A percentile compares a stretch with the other conserved stretches of the same genome.
These are phyloP conservation scores for Rhododendron ovatum DNA, from an alignment of 148 eudicot species.

Conservation along the genomic window DNA sequence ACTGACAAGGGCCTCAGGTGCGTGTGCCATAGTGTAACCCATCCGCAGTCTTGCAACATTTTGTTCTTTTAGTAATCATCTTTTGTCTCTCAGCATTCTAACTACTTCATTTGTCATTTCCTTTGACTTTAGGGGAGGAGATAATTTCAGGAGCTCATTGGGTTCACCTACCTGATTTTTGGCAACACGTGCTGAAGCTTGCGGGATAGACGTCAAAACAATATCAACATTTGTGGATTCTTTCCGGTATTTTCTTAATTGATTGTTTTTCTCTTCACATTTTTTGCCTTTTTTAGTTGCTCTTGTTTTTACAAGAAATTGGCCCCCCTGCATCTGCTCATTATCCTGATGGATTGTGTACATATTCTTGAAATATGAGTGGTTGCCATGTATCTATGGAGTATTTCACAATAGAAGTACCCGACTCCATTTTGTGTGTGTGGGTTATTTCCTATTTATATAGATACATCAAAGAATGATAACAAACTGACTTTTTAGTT, in stretches of 20 bases:
- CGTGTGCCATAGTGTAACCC: neutral
- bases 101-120: neutral
- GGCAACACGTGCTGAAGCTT: constrained; percentile 51
- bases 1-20: neutral
- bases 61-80: no score
- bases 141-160: constrained; percentile 99
- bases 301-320: neutral
- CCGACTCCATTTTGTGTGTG: no score
- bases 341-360: no score
- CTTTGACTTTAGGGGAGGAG: constrained; percentile 65
- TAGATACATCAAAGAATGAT: no score
- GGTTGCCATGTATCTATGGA: no score
- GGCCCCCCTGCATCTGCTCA: neutral
- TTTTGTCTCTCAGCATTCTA: neutral
- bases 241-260: constrained; percentile 43
- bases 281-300: neutral
- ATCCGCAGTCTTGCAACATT: neutral
- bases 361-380: no score
- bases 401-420: no score
- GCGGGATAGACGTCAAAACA: constrained; percentile 64
- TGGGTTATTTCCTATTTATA: no score
- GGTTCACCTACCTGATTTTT: constrained; percentile 69
- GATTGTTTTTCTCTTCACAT: neutral
- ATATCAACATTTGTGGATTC: constrained; percentile 71
- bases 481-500: no score